Percentiles rank a stretch among this genome's conserved stretches.
Conservation (phyloP, 192 early-diverging fungal genomes). For the Glomus cerebriforme region DNA sequence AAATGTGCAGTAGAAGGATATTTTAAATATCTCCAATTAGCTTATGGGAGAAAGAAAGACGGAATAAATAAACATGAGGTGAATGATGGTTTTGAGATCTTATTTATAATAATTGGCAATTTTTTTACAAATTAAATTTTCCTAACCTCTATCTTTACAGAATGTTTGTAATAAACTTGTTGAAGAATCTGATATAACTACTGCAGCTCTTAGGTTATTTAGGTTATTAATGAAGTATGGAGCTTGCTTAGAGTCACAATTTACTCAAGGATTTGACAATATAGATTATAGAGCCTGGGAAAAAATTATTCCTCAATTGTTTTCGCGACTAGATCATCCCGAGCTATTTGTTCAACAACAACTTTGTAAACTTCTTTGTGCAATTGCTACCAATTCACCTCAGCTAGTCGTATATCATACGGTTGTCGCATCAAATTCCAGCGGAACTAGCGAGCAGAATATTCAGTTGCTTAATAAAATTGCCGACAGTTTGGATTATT, state of each 20-base stretch:
- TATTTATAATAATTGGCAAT: not conserved
- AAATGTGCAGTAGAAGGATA: conserved; percentile 24
- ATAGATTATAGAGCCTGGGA: conserved; percentile 59
- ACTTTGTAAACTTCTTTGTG: conserved; percentile 56
- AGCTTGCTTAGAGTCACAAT: conserved; percentile 45
- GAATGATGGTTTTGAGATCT: conserved; percentile 8
- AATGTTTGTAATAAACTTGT: conserved; percentile 27
- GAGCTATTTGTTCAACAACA: conserved; percentile 53
- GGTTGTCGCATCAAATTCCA: conserved; percentile 55
- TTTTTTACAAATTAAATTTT: no score
- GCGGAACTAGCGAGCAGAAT: conserved; percentile 43
- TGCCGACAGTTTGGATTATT: conserved; percentile 39
- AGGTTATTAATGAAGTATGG: conserved; percentile 67
- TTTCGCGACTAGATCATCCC: conserved; percentile 70
- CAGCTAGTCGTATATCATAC: conserved; percentile 70
- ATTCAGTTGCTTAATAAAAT: conserved; percentile 43
- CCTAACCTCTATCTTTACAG: not conserved
- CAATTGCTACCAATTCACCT: conserved; percentile 62
- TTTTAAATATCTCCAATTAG: conserved; percentile 18
- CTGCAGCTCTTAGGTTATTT: conserved; percentile 62
- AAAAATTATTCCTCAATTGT: conserved; percentile 73
- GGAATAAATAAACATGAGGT: not conserved
- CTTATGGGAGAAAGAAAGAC: not conserved
- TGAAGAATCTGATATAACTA: conserved; percentile 49
- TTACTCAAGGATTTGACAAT: conserved; percentile 44